A percentile compares a stretch with the other conserved stretches of the same genome.
phyloP scores from a whole-genome alignment of 2,329 filamentous ascomycete species.

The Nemania sp. region DNA sequence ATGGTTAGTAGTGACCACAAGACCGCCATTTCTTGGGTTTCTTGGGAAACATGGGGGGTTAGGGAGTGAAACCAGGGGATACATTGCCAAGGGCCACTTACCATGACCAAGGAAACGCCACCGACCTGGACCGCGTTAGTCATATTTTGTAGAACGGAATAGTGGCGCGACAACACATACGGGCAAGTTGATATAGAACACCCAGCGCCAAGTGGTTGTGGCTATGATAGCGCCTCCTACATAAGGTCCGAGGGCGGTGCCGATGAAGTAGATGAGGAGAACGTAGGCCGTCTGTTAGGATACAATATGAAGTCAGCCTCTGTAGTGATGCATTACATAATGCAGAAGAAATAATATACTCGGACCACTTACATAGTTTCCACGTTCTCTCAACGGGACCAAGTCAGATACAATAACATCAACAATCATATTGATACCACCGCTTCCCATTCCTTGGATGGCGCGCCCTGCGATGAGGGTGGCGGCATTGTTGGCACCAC shows the following conservation, averaged over 20 bases:
- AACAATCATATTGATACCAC: conserved; percentile 24
- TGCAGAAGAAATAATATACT: too few species aligned
- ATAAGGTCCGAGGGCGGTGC: neutral
- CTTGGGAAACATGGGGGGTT: too few species aligned
- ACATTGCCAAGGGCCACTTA: neutral
- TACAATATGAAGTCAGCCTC: too few species aligned
- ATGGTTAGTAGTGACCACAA: too few species aligned
- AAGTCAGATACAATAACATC: conserved; percentile 9
- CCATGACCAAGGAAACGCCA: conserved; percentile 30
- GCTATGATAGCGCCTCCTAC: conserved; percentile 31
- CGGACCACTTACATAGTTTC: neutral
- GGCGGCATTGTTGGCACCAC: conserved; percentile 41
- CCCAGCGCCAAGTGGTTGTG: conserved; percentile 42
- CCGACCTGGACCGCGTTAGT: conserved; percentile 24
- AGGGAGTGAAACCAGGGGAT: too few species aligned
- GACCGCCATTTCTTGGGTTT: too few species aligned
- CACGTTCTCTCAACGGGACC: conserved; percentile 5
- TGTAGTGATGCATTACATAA: too few species aligned
- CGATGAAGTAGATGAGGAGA: conserved; percentile 1
- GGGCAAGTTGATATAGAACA: conserved; percentile 44
- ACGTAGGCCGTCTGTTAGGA: neutral
- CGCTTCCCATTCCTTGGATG: conserved; percentile 47
- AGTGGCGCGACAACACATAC: neutral
- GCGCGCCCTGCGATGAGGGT: conserved; percentile 45
- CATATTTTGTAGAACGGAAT: neutral